Evolutionary conservation across 345 rosid genomes (phyloP), one percentile per base, ranked within the genome.

Genomic region (Isatis tinctoria): DNA sequence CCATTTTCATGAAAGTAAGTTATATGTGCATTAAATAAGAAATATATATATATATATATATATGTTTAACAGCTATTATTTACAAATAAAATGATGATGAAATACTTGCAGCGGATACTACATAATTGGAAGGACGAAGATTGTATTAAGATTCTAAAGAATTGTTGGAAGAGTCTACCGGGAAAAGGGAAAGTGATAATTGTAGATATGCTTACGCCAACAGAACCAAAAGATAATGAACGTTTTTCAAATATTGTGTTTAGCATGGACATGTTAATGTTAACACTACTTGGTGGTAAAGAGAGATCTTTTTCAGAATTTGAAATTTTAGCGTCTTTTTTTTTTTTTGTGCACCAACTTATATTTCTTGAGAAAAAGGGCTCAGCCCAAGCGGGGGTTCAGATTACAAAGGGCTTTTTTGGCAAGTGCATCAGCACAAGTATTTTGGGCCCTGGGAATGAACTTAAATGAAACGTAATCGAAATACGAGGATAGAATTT

Each of bases 1-100:
- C 92, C 49, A 76, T 87, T 49, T 86, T 89, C 81, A 86, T 89
- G 89, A 86, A 92, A 86, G 96, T 91, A 45, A 43, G 74, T 22
- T 35, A 8, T 35, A 9, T 9, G 12, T 36, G 12, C 3, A 9
- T 36, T 36, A 4, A 30, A 30, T 30, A 30, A 6, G 33, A 30
- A 30, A 30, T 30, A 33, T 9, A n/a, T n/a, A n/a, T n/a, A n/a
- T n/a, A n/a, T n/a, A n/a, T n/a, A n/a, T n/a, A n/a, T n/a, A 36
- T 36, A 36, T 8, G 11, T 9, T 33, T 33, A 7, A 33, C 36
- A 33, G 6, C 36, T 14, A 5, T 1, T 40, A 11, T 67, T 47
- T 32, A 13, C 1, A 48, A 43, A 58, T 30, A 33, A 57, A 69
- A 40, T 13, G 11, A 40, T 13, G 11, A 4, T 1, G 24, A 16